Base-by-base conservation (phyloP, 2,329 filamentous ascomycete species). In the Talaromyces sp. region DNA sequence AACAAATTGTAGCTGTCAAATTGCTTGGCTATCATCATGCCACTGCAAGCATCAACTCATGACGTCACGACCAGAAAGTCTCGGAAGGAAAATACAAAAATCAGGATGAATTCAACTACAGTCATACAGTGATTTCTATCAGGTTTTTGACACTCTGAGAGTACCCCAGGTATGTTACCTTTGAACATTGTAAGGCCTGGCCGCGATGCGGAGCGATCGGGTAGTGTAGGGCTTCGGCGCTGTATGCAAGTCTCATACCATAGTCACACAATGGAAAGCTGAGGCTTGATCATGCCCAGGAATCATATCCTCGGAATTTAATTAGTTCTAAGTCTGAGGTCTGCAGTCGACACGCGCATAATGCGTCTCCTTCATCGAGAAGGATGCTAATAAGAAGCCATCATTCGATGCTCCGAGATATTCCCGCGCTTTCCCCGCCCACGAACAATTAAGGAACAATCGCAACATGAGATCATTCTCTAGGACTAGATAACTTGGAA, bases 321-420 rank as follows among this genome's bases (percentile, higher is more conserved):
- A n/a, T n/a, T n/a, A n/a, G 7, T 2, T n/a, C 15, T 52, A 7
- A 17, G 19, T 27, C 33, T 33, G 49, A 19, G 49, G 33, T 52
- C 33, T 33, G 17, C 15, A 54, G 49, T 31, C 49, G 25, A n/a
- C 27, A n/a, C 17, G 2, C 10, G 9, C 50, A n/a, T 37, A 11
- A n/a, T 9, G n/a, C 17, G 8, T 56, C 5, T 37, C n/a, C 22
- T 56, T 22, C 22, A 49, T 49, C 9, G 22, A 27, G 19, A 3
- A 10, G 3, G 4, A 49, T 25, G 19, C 8, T 7, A 7, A 15
- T 49, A 6, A 6, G 45, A 22, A 50, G 56, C 35, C 57, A 60
- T 47, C 41, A 33, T 33, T 45, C 27, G 57, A 60, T 41, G 47
- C 15, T 61, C 59, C 59, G 59, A 61, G 5, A 50, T 61, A 61